Percentiles rank a stretch among this genome's conserved stretches.
These are phyloP conservation scores for Capsaspora owczarzaki DNA, from an alignment of 78 protist species.

Conservation along the genomic window DNA sequence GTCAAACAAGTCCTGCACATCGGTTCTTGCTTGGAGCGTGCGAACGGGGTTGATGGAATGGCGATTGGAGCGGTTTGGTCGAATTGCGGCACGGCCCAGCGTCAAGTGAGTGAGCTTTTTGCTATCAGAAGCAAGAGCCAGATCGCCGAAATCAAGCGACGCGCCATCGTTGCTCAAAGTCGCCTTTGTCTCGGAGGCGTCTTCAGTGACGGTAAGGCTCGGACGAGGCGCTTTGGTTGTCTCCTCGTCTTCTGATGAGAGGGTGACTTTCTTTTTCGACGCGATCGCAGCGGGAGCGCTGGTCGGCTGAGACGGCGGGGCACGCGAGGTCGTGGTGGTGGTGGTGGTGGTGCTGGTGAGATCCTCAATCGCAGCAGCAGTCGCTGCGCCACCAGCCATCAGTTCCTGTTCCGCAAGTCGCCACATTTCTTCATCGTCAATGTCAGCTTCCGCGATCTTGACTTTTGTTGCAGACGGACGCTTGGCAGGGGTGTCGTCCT, in stretches of 20 bases:
- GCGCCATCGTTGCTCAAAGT: not conserved
- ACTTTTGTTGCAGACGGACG: no score
- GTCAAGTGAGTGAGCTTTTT: not conserved
- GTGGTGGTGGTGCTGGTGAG: not conserved
- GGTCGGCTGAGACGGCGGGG: no score
- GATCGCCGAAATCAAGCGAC: not conserved
- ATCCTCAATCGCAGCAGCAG: not conserved
- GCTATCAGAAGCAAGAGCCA: not conserved
- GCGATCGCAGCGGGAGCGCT: not conserved
- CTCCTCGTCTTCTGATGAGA: no score
- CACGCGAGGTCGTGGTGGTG: no score
- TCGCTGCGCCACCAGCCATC: not conserved
- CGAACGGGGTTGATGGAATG: not conserved
- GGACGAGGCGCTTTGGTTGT: not conserved
- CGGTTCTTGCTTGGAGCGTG: not conserved
- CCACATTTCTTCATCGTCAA: not conserved
- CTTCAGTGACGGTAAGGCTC: not conserved
- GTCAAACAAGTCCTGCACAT: not conserved
- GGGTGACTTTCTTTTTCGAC: not conserved
- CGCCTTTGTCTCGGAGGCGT: not conserved
- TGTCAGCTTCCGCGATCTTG: no score
- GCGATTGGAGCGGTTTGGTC: not conserved
- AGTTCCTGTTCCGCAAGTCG: not conserved
- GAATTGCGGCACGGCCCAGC: not conserved
- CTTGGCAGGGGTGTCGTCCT: no score